Evolutionary conservation across 2,329 filamentous ascomycete genomes (phyloP), one percentile per base, ranked within the genome.

Genomic region (Calonectria pseudoturangicola): DNA sequence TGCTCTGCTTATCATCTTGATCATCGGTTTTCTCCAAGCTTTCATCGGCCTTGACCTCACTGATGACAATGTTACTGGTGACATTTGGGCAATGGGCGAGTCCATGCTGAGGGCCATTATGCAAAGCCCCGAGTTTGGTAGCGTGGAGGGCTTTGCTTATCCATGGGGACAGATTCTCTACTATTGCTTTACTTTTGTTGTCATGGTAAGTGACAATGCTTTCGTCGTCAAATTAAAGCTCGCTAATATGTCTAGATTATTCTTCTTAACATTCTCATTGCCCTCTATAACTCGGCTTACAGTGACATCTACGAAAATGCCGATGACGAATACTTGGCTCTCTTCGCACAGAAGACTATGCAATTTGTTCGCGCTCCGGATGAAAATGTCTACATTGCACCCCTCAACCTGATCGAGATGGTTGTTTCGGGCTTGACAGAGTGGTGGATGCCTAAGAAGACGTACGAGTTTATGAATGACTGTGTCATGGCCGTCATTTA

Each of bases 301-400:
- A 94, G 97, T 81, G 95, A 98, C 83, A 97, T 98, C 72, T 97
- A 96, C 79, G 93, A 94, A 56, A 96, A 99, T 81, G 95, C 97
- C 5, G 93, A 95, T 76, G 97, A 99, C 83, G 97, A 99, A 84
- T 99, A 95, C 84, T 92, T 99, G 82, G 96, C 95, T 0, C 90
- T 98, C 4, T 98, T 98, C 84, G 90, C 95, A 0, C 94, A 97
- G 77, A 98, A 98, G 85, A 98, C 97, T 0, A 95, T 98, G 90
- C 95, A 98, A 80, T 99, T 98, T 80, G 95, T 98, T 21, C 94
- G 97, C 62, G 97, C 97, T 0, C 97, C 97, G 0, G 97, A 99
- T 79, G 97, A 99, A 84, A 99, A 99, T 78, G 97, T 99, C 68
- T 99, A 97, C 85, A 98, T 99, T 80, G 93, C 97, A 0, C 97